These are phyloP conservation scores for Psilocybe azurescens DNA, from an alignment of 768 basidiomycete genomes.

Conservation along the genomic window DNA sequence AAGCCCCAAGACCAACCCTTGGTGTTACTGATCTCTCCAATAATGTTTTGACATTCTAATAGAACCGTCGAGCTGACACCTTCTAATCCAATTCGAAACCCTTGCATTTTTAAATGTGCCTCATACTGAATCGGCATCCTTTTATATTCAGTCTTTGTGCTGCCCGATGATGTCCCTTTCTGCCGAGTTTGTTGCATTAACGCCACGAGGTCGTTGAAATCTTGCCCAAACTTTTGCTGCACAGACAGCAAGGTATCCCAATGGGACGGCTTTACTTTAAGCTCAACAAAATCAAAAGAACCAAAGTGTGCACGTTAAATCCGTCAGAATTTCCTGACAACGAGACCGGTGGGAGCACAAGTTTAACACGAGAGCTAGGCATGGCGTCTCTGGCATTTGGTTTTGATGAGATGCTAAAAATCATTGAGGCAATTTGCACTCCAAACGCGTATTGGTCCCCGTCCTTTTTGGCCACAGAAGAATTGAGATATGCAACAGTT, in stretches of 20 bases:
- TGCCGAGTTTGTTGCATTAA: constrained; percentile 66
- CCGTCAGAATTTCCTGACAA: constrained; percentile 64
- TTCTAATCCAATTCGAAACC: constrained; percentile 82
- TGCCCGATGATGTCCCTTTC: constrained; percentile 24
- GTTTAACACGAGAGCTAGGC: constrained; percentile 57
- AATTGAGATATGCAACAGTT: constrained; percentile 51
- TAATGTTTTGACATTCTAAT: constrained; percentile 77
- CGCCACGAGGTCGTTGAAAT: constrained; percentile 80
- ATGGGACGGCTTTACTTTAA: constrained; percentile 80
- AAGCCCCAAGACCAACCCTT: constrained; percentile 66
- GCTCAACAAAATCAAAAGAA: constrained; percentile 70
- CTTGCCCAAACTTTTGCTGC: constrained; percentile 89
- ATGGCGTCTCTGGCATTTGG: constrained; percentile 40
- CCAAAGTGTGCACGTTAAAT: constrained; percentile 53
- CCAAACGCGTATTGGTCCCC: constrained; percentile 58
- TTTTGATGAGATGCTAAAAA: constrained; percentile 61
- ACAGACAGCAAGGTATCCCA: constrained; percentile 85
- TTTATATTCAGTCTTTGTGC: constrained; percentile 16
- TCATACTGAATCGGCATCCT: constrained; percentile 41
- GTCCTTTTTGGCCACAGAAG: constrained; percentile 35
- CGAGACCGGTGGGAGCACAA: constrained; percentile 70
- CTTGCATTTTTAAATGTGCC: constrained; percentile 70
- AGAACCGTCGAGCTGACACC: constrained; percentile 74
- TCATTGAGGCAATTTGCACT: constrained; percentile 64
- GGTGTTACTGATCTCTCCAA: constrained; percentile 60